A percentile compares a stretch with the other conserved stretches of the same genome.
Evolutionary conservation across 2,329 filamentous ascomycete species (phyloP).

Genomic region (Gliomastix tumulicola): DNA sequence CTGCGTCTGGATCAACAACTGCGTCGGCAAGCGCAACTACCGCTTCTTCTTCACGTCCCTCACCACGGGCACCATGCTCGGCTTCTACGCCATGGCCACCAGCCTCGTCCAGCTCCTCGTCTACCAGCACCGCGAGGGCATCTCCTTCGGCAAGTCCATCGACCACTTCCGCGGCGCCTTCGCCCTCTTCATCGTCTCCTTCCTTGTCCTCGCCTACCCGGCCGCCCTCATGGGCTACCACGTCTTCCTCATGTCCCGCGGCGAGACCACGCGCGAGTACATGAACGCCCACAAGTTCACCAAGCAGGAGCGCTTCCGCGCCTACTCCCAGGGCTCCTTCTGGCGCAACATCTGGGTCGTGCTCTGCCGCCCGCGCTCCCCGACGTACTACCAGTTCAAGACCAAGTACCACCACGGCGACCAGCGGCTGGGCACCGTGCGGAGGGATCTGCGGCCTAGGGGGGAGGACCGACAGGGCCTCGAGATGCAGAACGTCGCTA

Average conservation of each 20-base stretch:
- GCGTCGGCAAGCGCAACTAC: constrained; percentile 93
- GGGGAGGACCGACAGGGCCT: constrained; percentile 50
- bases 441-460: constrained; percentile 26
- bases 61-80: constrained; percentile 67
- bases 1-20: constrained; percentile 99
- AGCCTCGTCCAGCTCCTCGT: constrained; percentile 75
- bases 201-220: constrained; percentile 72
- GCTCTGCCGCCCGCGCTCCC: constrained; percentile 73
- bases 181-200: constrained; percentile 78
- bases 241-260: constrained; percentile 80
- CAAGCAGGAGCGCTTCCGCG: constrained; percentile 84
- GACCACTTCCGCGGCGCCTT: constrained; percentile 71
- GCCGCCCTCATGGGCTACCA: constrained; percentile 82
- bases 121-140: constrained; percentile 55
- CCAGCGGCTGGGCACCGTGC: constrained; percentile 68
- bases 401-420: constrained; percentile 69
- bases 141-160: constrained; percentile 64
- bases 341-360: constrained; percentile 77
- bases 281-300: constrained; percentile 93
- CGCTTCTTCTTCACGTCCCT: constrained; percentile 96
- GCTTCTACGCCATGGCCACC: constrained; percentile 67
- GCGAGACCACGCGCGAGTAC: constrained; percentile 94
- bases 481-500: constrained; percentile 63
- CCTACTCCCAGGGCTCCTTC: constrained; percentile 74
- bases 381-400: constrained; percentile 88